Conservation (phyloP, 805 yeast genomes). For the Novakomyces olei region DNA sequence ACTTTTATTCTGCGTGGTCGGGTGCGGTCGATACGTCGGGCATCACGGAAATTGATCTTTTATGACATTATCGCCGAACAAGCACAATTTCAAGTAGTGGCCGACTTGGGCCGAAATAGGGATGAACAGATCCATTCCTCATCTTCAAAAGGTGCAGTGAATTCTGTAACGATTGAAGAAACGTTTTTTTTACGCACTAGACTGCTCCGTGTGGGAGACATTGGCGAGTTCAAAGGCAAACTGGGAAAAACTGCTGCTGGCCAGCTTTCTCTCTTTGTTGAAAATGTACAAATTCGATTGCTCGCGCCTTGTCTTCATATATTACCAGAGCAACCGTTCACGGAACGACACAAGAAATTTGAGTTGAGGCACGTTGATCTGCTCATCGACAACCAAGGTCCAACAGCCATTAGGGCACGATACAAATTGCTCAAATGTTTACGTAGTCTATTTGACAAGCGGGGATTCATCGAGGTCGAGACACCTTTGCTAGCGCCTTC, state of each 20-base stretch:
- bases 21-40: too few species aligned
- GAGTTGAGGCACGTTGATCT: slow-evolving; percentile 55
- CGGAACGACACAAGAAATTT: slow-evolving; percentile 33
- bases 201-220: too few species aligned
- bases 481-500: slow-evolving; percentile 58
- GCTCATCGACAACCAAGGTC: slow-evolving; percentile 32
- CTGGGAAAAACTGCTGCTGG: slow-evolving; percentile 58
- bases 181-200: too few species aligned
- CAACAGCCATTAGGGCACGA: slow-evolving; percentile 28
- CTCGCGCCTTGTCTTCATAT: slow-evolving; percentile 51
- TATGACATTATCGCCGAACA: too few species aligned
- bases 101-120: too few species aligned
- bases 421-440: slow-evolving; percentile 32
- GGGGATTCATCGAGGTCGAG: slow-evolving; percentile 55
- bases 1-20: too few species aligned
- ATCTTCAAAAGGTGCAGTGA: too few species aligned
- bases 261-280: slow-evolving; percentile 48
- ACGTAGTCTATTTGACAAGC: slow-evolving; percentile 31
- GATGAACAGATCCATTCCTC: too few species aligned
- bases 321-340: slow-evolving; percentile 41
- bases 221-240: too few species aligned
- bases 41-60: too few species aligned
- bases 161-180: too few species aligned
- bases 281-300: slow-evolving; percentile 25
- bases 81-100: too few species aligned